A percentile compares a stretch with the other conserved stretches of the same genome.
Conservation (phyloP, 108 stramenopile genomes). For the Cyclostephanos tholiformis region DNA sequence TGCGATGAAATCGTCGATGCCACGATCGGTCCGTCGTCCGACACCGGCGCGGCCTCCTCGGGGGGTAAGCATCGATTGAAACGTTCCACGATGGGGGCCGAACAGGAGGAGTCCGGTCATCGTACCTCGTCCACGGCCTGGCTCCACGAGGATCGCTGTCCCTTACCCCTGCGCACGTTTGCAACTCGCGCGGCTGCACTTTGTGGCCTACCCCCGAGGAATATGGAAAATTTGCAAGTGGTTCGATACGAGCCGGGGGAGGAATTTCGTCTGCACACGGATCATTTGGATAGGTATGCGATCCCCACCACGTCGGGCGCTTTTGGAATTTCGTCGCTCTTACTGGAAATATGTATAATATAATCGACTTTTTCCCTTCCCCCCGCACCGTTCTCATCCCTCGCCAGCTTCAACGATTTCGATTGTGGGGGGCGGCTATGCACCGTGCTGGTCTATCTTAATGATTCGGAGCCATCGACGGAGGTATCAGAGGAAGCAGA, state of each 20-base stretch:
- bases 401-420: constrained; percentile 44
- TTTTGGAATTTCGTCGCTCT: not conserved
- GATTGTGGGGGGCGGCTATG: constrained; percentile 51
- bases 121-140: constrained; percentile 53
- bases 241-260: constrained; percentile 47
- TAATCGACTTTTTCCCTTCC: not conserved
- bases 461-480: constrained; percentile 17
- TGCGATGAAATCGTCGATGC: constrained; percentile 41
- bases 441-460: constrained; percentile 53
- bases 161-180: constrained; percentile 31
- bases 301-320: no score
- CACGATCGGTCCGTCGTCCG: constrained; percentile 4
- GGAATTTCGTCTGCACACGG: constrained; percentile 55
- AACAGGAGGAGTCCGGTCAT: constrained; percentile 21
- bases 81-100: constrained; percentile 44
- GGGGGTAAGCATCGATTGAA: constrained; percentile 18
- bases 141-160: constrained; percentile 37
- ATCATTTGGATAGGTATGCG: constrained; percentile 44
- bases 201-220: constrained; percentile 33
- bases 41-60: not conserved
- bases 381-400: no score
- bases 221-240: constrained; percentile 62
- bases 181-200: constrained; percentile 32
- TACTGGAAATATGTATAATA: not conserved
- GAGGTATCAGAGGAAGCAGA: not conserved